phyloP scores from a whole-genome alignment of 2,329 filamentous ascomycete species.

The Microascus cirrosus region DNA sequence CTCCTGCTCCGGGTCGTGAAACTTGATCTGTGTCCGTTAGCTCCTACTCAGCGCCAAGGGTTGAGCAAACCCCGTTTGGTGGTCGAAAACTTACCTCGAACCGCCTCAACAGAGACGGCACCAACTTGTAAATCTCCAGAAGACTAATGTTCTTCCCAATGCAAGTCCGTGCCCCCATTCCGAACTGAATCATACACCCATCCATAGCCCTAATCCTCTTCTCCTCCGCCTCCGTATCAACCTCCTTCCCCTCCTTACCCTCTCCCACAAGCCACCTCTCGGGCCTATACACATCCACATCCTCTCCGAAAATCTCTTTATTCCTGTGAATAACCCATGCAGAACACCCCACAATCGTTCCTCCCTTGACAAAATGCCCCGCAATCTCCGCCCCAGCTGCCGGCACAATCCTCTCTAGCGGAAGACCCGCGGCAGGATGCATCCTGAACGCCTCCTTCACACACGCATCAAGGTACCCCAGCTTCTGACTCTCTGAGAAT shows the following conservation, averaged over 20 bases:
- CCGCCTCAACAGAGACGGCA: slow-evolving; percentile 48
- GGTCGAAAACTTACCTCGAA: slow-evolving; percentile 40
- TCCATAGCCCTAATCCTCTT: slow-evolving; percentile 54
- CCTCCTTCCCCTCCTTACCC: slow-evolving; percentile 6
- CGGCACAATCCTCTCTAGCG: slow-evolving; percentile 64
- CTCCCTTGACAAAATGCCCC: slow-evolving; percentile 51
- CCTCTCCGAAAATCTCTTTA: slow-evolving; percentile 54
- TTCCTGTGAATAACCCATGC: slow-evolving; percentile 65
- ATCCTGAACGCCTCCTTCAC: slow-evolving; percentile 70
- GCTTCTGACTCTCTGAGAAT: slow-evolving; percentile 56
- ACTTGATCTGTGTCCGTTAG: background rate
- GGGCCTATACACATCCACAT: slow-evolving; percentile 55
- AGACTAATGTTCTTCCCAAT: slow-evolving; percentile 57
- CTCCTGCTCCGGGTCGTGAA: slow-evolving; percentile 34
- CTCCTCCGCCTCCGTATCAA: slow-evolving; percentile 27
- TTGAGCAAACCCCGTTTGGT: background rate
- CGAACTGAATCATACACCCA: slow-evolving; percentile 62
- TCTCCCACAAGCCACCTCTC: slow-evolving; percentile 52
- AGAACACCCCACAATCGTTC: slow-evolving; percentile 64
- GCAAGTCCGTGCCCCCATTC: slow-evolving; percentile 59
- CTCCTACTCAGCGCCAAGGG: background rate
- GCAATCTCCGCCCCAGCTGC: slow-evolving; percentile 48
- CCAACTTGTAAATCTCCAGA: slow-evolving; percentile 53
- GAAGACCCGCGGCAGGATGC: slow-evolving; percentile 63
- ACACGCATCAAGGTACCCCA: slow-evolving; percentile 67